Evolutionary conservation across 2,329 filamentous ascomycete species (phyloP), one percentile per base, ranked within the genome.

Genomic region (Hirsutella thompsonii): DNA sequence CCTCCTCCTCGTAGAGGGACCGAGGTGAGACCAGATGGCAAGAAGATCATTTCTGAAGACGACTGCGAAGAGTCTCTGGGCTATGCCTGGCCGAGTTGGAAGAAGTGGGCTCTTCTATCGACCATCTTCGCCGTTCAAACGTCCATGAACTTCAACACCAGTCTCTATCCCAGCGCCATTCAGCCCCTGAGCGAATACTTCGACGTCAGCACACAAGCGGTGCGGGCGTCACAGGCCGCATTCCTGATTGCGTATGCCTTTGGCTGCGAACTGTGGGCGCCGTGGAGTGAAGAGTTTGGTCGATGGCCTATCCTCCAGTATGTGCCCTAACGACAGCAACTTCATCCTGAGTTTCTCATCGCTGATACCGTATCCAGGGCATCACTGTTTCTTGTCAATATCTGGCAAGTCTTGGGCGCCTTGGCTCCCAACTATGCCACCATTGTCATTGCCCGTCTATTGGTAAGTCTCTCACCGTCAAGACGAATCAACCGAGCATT

Each of bases 261-360:
- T 55, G 85, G 85, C 28, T 92, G 85, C 57, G 85, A 92, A 58
- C 69, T 89, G 0, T 92, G 85, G 85, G 85, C 85, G 0, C 85
- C 85, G 0, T 92, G 84, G 83, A 83, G 76, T 36, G 85, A 92
- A 56, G 85, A 92, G 53, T 67, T 89, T 39, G 85, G 85, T 19
- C 75, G 85, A 37, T 82, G 78, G 65, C 79, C 79, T 2, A 72
- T 90, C 42, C 67, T 90, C 20, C 84, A 89, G 65, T 61, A 71
- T 5, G 38, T 33, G 11, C 23, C 28, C 3, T 16, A 14, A 16
- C n/a, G 30, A 3, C 35, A 13, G 14, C n/a, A n/a, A n/a, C n/a
- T n/a, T n/a, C n/a, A n/a, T n/a, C n/a, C n/a, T n/a, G n/a, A n/a
- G n/a, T n/a, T n/a, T n/a, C n/a, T n/a, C n/a, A n/a, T n/a, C n/a